Evolutionary conservation across 2,329 filamentous ascomycete species (phyloP).

Genomic region (Chalaropsis thielavioides): DNA sequence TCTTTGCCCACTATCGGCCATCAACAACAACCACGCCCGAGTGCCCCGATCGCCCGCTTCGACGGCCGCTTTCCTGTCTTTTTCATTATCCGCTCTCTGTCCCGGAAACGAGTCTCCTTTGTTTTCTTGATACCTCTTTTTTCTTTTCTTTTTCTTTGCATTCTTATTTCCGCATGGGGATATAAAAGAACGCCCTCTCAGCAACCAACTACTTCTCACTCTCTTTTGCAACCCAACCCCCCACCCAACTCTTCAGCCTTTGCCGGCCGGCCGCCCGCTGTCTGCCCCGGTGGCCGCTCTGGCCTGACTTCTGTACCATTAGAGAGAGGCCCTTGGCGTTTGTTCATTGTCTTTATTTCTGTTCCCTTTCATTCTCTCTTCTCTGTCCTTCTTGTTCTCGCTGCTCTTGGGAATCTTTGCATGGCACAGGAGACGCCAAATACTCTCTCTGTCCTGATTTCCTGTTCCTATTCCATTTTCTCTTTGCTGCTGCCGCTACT

Average conservation of each 20-base stretch:
- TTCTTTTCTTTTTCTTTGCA: neutral
- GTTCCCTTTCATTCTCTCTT: slow-evolving; percentile 4
- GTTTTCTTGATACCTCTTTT: slow-evolving; percentile 1
- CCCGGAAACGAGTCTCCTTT: slow-evolving; percentile 7
- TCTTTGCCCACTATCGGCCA: too few relatives aligned
- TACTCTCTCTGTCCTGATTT: neutral
- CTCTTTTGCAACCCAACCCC: slow-evolving; percentile 12
- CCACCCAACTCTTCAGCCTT: neutral
- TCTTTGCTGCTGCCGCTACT: too few relatives aligned
- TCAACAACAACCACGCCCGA: too few relatives aligned
- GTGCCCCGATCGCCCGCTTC: neutral
- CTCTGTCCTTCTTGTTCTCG: neutral
- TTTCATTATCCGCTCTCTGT: neutral
- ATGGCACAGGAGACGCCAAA: neutral
- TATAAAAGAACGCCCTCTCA: neutral
- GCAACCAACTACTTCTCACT: slow-evolving; percentile 14
- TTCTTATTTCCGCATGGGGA: too few relatives aligned
- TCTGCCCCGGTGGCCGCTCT: neutral
- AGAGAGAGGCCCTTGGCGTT: slow-evolving; percentile 17
- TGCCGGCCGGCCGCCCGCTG: neutral
- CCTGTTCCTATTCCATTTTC: neutral
- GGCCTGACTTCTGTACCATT: slow-evolving; percentile 8
- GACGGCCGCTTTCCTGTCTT: slow-evolving; percentile 1
- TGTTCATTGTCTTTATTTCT: neutral
- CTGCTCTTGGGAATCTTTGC: neutral